Evolutionary conservation across 176 grass and related monocot species (phyloP).

Genomic region (Themeda triandra): DNA sequence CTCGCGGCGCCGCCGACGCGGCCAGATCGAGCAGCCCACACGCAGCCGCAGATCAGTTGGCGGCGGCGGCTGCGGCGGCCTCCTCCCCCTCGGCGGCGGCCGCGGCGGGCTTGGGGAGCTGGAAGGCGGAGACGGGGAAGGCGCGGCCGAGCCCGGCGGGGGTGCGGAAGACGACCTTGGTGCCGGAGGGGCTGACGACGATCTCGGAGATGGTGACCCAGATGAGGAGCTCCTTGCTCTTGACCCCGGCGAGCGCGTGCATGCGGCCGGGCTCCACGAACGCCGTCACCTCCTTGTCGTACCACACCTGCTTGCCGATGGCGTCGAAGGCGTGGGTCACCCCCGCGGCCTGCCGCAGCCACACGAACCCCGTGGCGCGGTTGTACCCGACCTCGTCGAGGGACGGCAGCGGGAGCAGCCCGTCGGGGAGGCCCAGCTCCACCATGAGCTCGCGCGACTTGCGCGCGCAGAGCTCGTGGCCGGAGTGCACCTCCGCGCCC

Average conservation of each 20-base stretch:
- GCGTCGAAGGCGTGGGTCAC: slow-evolving; percentile 53
- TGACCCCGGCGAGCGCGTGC: slow-evolving; percentile 45
- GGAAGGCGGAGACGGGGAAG: slow-evolving; percentile 54
- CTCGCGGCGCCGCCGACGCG: neutral
- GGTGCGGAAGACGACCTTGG: slow-evolving; percentile 62
- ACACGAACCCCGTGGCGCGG: slow-evolving; percentile 54
- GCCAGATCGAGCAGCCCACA: slow-evolving; percentile 4
- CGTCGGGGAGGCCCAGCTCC: slow-evolving; percentile 60
- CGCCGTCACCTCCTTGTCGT: slow-evolving; percentile 57
- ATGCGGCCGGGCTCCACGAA: slow-evolving; percentile 54
- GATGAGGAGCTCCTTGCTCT: slow-evolving; percentile 71
- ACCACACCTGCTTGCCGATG: slow-evolving; percentile 66
- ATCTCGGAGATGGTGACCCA: slow-evolving; percentile 71
- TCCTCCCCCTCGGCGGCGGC: neutral
- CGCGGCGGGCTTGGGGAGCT: slow-evolving; percentile 18
- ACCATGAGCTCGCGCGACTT: slow-evolving; percentile 49
- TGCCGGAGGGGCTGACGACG: slow-evolving; percentile 40
- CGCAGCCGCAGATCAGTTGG: slow-evolving; percentile 10
- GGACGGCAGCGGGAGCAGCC: slow-evolving; percentile 37
- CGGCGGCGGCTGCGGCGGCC: neutral
- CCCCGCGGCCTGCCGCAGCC: slow-evolving; percentile 48
- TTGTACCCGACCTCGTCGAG: slow-evolving; percentile 67
- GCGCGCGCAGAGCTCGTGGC: slow-evolving; percentile 29
- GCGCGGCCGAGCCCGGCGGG: slow-evolving; percentile 46
- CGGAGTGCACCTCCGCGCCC: slow-evolving; percentile 55